Evolutionary conservation across 371 early-diverging fungal species (phyloP), one percentile per base, ranked within the genome.

Genomic region (Blastocladiella emersonii): DNA sequence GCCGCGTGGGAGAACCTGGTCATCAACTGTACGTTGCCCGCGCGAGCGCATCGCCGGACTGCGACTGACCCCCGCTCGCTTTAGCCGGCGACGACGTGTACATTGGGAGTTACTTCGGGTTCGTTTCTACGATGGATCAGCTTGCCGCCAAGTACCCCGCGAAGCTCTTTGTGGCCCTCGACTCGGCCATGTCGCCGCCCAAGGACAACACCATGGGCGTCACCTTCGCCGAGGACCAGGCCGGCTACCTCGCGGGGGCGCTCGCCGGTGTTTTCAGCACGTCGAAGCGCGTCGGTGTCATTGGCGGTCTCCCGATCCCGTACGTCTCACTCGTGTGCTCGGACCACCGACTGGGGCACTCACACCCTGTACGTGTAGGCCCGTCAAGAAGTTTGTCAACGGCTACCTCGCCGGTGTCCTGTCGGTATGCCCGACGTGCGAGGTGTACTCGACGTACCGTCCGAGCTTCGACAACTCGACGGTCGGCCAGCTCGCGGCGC

Each of bases 201-300:
- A 7, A 7, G 13, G 7, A 5, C 7, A 37, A 37, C 13, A 13
- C 13, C 13, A 7, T 37, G 5, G 65, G 65, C 4, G 37, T 66
- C 19, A 35, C 45, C 3, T 66, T 66, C 35, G 48, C 61, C 23
- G 66, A 66, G 48, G 66, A 66, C 34, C 56, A 64, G 41, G 60
- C 60, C 25, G 64, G 64, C 1, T 67, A 61, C 37, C 57, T 67
- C 15, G 67, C 67, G 1, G 67, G 67, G 1, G 67, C 61, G 2
- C 25, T 60, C 6, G 67, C 67, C 13, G 67, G 62, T 0, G 45
- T 61, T 1, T 34, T 67, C 15, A 67, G 61, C 35, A 39, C 51
- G 21, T 45, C 41, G 13, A 61, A 49, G n/a, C 55, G 19, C 23
- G 13, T 63, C n/a, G 61, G 45, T 3, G 44, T 49, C 8, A 57